Base-by-base conservation (phyloP, 306 rosid genomes). In the Bauhinia variegata region DNA sequence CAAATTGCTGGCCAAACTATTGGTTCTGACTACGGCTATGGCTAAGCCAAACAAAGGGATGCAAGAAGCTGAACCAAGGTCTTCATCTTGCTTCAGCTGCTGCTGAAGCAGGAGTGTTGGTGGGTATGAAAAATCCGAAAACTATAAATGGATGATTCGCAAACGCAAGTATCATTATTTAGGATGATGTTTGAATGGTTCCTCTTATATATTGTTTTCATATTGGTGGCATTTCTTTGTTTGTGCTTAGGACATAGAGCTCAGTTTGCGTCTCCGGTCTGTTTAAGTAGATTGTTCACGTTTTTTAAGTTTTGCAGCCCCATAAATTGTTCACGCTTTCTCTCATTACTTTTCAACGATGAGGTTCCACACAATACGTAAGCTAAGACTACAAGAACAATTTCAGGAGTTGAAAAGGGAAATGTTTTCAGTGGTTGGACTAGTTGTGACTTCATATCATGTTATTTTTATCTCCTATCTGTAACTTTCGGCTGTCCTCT, bases 1-100 rank as follows among this genome's bases (percentile, higher is more conserved):
- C 28, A 23, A 23, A 23, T 23, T 23, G 28, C 28, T 23, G 1
- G 48, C 55, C 41, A 11, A 61, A 64, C 55, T 8, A 8, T 54
- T 42, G 34, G 13, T 56, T 28, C 10, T 12, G 59, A 54, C 31
- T 85, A 86, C 72, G 90, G 97, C 74, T 93, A 93, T 64, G 95
- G 88, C 73, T 85, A 80, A 71, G 97, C 96, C 54, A 93, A 93
- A 60, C 82, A 80, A 70, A 88, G 97, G 82, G 83, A 90, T 82
- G 82, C 92, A 18, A 82, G 79, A 82, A 68, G 73, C 81, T 93
- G 78, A 83, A 83, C 71, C 87, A 96, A 23, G 82, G 84, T 65
- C 86, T 78, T 57, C 97, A 93, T 90, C 99, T 93, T 71, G 96
- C 83, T 73, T 93, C 97, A 6, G 99, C 99, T 55, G 99, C 99